Evolutionary conservation across 2,329 filamentous ascomycete genomes (phyloP).

Genomic region (Mycogone perniciosa): DNA sequence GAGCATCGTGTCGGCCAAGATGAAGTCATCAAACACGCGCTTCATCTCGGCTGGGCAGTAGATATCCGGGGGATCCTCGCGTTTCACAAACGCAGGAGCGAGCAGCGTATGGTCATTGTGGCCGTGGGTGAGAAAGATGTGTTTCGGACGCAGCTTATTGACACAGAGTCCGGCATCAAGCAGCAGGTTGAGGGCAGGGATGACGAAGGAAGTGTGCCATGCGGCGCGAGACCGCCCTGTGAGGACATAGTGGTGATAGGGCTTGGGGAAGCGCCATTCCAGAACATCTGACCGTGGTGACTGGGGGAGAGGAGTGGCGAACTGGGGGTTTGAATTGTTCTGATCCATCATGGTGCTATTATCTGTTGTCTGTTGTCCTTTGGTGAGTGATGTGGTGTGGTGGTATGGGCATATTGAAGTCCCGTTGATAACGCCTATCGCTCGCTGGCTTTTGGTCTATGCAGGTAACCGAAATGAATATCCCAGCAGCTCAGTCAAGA

Average conservation of each 20-base stretch:
- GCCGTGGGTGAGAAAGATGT: constrained; percentile 45
- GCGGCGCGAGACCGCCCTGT: constrained; percentile 43
- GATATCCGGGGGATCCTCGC: constrained; percentile 40
- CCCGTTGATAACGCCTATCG: no score
- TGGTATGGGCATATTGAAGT: no score
- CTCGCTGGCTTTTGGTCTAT: no score
- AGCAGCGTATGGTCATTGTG: constrained; percentile 42
- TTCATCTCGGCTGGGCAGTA: constrained; percentile 38
- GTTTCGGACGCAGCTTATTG: constrained; percentile 40
- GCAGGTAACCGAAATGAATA: no score
- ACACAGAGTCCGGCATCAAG: constrained; percentile 43
- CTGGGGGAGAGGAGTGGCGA: constrained; percentile 39
- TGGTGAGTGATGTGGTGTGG: no score
- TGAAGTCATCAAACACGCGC: constrained; percentile 33
- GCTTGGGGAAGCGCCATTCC: constrained; percentile 40
- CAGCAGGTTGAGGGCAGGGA: constrained; percentile 43
- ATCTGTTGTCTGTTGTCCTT: no score
- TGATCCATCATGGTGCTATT: no score
- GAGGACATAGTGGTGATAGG: constrained; percentile 35
- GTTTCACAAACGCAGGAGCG: constrained; percentile 36
- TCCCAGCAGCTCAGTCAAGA: no score
- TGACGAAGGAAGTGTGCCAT: constrained; percentile 46
- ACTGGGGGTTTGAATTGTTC: constrained; percentile 16
- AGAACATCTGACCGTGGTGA: constrained; percentile 38
- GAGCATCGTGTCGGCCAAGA: constrained; percentile 36